A percentile compares a stretch with the other conserved stretches of the same genome.
phyloP scores from a whole-genome alignment of 2,329 filamentous ascomycete species.

The Myrmaecium sp. region DNA sequence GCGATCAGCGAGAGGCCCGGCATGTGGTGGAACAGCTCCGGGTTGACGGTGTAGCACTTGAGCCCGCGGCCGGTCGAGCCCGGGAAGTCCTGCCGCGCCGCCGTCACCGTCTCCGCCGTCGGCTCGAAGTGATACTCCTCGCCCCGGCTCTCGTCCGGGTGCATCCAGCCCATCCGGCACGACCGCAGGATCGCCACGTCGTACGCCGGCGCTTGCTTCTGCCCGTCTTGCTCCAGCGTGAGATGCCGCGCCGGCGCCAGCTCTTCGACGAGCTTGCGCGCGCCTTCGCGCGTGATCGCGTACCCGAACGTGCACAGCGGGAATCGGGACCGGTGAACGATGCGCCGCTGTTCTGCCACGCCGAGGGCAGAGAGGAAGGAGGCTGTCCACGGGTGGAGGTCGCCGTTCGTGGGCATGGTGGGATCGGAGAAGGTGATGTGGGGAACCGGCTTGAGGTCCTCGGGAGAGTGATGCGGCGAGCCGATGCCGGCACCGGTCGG shows the following conservation, averaged over 20 bases:
- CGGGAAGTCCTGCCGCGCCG: constrained; percentile 5
- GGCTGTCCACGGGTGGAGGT: constrained; percentile 24
- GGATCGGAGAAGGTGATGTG: constrained; percentile 20
- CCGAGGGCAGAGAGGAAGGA: constrained; percentile 18
- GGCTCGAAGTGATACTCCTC: constrained; percentile 10
- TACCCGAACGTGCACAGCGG: constrained; percentile 30
- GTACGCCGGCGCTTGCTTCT: constrained; percentile 18
- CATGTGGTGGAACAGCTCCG: constrained; percentile 29
- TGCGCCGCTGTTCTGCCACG: constrained; percentile 19
- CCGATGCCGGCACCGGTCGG: constrained; percentile 10
- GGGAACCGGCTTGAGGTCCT: constrained; percentile 16
- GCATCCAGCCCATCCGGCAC: constrained; percentile 16
- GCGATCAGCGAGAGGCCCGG: constrained; percentile 23
- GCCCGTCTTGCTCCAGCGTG: constrained; percentile 8
- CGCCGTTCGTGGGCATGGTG: constrained; percentile 17
- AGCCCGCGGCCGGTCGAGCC: constrained; percentile 12
- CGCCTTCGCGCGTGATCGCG: constrained; percentile 23
- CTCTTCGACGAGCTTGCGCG: constrained; percentile 20
- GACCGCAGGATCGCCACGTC: constrained; percentile 26
- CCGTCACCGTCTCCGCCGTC: constrained; percentile 12
- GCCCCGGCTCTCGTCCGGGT: constrained; percentile 10
- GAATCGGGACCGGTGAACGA: constrained; percentile 24
- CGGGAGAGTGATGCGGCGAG: constrained; percentile 8
- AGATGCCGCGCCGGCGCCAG: constrained; percentile 13
- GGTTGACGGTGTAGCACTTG: constrained; percentile 26